Base-by-base conservation (phyloP, 768 basidiomycete species). In the Tricholoma hemisulphureum region DNA sequence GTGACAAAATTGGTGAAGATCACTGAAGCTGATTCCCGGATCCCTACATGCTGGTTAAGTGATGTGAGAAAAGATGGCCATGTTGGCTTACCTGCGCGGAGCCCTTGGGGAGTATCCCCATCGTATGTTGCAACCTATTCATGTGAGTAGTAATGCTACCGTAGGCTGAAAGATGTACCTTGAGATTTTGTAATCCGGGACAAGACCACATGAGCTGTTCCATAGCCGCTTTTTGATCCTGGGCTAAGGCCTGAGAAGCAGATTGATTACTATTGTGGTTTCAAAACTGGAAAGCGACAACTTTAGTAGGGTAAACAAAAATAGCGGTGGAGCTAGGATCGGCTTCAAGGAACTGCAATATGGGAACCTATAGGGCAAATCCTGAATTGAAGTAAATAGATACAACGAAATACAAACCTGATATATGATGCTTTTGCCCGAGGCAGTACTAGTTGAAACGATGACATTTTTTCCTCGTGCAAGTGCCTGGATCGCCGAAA, bases 1-100 rank as follows among this genome's bases (percentile, higher is more conserved):
- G 82, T n/a, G 63, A 89, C 91, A 63, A 94, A 93, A 67, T 96
- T 96, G 4, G 93, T 94, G 65, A 95, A 89, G 51, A 96, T 88
- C 21, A 93, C 83, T 0, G 89, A 91, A 0, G 87, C 86, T 2
- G 74, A 83, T 52, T 87, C 84, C 45, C 94, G 83, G 56, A 95
- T 87, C 16, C 70, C 88, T 89, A 26, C n/a, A 21, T 35, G 46
- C 46, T 29, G 7, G 31, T 26, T 39, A 60, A 23, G 7, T 43
- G 14, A 31, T 29, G 11, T 21, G 31, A 14, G n/a, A 43, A 31
- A 18, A 5, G 32, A 48, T 1, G 21, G 7, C 21, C 5, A 45
- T 31, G 54, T 10, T 0, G 51, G 62, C 72, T 49, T 57, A 89
- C 91, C 79, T 61, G 78, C 71, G 52, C 93, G 80, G 24, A 71